Evolutionary conservation across 768 basidiomycete species (phyloP), one percentile per base, ranked within the genome.

Genomic region (Macrocybe gigantea): DNA sequence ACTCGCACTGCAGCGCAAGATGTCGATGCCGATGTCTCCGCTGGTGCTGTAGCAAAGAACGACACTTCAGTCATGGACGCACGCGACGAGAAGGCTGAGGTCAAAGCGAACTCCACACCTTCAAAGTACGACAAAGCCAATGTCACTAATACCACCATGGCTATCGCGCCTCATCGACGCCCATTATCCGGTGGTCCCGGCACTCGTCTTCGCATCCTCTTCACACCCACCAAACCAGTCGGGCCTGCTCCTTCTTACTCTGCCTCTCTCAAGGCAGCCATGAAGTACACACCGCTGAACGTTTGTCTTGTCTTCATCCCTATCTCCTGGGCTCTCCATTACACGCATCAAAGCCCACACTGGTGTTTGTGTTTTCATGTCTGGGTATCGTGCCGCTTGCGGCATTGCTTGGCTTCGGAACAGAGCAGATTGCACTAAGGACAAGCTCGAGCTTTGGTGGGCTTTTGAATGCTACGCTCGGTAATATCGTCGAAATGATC

Each of bases 401-500:
- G 30, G 75, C 72, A 9, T 57, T 78, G 31, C 66, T 77, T 31
- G 75, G 75, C 3, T 67, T 78, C 39, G 75, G 75, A 33, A 79
- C 78, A 0, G 78, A 79, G 56, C 72, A 77, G 56, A 72, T 78
- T 22, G 74, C 76, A 0, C 52, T 76, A 14, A 66, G 71, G 45
- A 74, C 73, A 30, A 71, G 65, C 38, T 71, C 74, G 50, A 74
- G 74, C 34, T 61, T 78, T 11, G 77, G 77, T 45, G 78, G 77
- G 41, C 57, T 80, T 12, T 58, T 80, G 44, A 79, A 80, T 49
- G 78, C 77, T 4, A 75, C 74, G 0, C 60, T 78, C 31, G 77
- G 77, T 10, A 78, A 79, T 52, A 64, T 75, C 13, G 71, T 77
- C 40, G 76, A 79, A 56, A 64, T 80, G 64, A 76, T 78, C 49